phyloP scores from a whole-genome alignment of 768 basidiomycete species.

The Tulasnella sp. region DNA sequence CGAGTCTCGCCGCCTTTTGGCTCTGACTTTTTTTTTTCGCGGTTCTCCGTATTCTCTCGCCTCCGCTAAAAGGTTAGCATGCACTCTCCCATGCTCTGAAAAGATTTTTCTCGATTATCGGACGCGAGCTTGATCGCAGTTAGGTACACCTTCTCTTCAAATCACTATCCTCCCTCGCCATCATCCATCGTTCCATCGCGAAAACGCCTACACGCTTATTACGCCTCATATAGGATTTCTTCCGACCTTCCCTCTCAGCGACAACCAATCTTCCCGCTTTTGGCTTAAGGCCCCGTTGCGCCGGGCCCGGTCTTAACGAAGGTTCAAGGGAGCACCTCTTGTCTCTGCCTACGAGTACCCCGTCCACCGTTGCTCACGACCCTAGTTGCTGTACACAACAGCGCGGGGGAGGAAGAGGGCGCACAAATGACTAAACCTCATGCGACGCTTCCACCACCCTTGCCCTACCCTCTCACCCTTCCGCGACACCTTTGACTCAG shows the following conservation, averaged over 20 bases:
- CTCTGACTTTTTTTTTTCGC: background rate
- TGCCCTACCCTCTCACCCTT: background rate
- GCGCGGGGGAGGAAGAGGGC: background rate
- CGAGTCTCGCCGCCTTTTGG: background rate
- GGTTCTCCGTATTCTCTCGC: conserved; percentile 4
- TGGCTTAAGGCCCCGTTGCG: background rate
- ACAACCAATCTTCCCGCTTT: background rate
- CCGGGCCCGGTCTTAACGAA: conserved; percentile 10
- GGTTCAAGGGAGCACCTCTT: background rate
- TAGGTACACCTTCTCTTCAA: background rate
- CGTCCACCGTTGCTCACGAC: conserved; percentile 1
- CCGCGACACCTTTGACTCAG: background rate
- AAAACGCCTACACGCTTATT: conserved; percentile 3
- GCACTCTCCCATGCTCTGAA: background rate
- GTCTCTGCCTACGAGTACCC: background rate
- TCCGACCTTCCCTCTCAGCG: background rate
- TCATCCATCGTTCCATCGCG: background rate
- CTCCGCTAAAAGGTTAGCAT: background rate
- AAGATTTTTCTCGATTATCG: background rate
- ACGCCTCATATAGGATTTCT: background rate
- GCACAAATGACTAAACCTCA: background rate
- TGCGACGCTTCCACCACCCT: background rate
- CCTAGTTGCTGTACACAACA: conserved; percentile 7
- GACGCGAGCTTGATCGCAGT: background rate
- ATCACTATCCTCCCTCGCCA: background rate